These are phyloP conservation scores for Phytophthora litchii DNA, from an alignment of 352 stramenopile species.

Conservation along the genomic window DNA sequence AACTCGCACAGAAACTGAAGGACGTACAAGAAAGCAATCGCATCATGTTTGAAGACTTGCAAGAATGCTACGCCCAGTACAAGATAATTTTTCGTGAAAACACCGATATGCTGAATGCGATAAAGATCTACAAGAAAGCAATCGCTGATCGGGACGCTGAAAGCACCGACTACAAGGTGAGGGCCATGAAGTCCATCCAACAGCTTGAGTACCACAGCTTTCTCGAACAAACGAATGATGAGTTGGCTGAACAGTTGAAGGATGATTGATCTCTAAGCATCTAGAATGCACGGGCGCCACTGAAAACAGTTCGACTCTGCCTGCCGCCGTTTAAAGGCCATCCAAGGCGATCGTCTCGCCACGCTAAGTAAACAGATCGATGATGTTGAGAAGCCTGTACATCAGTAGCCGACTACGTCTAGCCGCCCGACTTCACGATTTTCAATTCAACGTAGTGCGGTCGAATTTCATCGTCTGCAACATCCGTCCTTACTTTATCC, in stretches of 20 bases:
- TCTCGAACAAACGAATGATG: not conserved
- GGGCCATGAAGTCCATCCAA: not conserved
- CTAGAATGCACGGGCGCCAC: not conserved
- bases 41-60: conserved; percentile 41
- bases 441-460: too few relatives aligned
- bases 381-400: not conserved
- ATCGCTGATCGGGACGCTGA: conserved; percentile 49
- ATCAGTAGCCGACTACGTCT: not conserved
- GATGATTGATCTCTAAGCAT: conserved; percentile 2
- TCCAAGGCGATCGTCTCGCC: not conserved
- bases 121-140: conserved; percentile 50
- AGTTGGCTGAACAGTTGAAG: conserved; percentile 1
- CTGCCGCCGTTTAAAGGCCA: not conserved
- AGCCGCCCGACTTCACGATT: too few relatives aligned
- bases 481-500: not conserved
- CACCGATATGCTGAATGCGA: conserved; percentile 47
- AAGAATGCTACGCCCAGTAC: conserved; percentile 50
- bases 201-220: not conserved
- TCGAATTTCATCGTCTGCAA: too few relatives aligned
- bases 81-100: conserved; percentile 46
- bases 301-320: not conserved
- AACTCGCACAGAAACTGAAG: not conserved
- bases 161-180: not conserved
- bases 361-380: not conserved
- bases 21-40: conserved; percentile 2